phyloP scores from a whole-genome alignment of 495 filamentous ascomycete species.

The Penicillium chermesinum region DNA sequence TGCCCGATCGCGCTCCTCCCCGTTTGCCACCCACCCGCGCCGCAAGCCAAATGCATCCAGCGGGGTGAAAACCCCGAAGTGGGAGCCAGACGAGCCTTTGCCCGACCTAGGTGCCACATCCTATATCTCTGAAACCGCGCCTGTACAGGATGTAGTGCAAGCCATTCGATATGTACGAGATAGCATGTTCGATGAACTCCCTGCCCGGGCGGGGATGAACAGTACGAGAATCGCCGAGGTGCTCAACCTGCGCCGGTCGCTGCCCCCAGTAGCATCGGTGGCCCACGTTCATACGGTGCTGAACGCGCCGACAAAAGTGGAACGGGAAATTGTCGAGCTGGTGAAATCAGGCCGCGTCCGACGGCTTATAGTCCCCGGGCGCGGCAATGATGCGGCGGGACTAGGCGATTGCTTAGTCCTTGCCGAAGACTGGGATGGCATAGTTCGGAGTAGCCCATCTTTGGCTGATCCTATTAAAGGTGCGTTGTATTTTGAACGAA shows the following conservation, averaged over 20 bases:
- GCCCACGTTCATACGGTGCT: slow-evolving; percentile 67
- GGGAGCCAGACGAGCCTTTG: slow-evolving; percentile 41
- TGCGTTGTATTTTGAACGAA: slow-evolving; percentile 8
- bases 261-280: slow-evolving; percentile 67
- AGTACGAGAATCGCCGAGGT: slow-evolving; percentile 65
- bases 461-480: slow-evolving; percentile 49
- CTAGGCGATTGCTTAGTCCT: slow-evolving; percentile 70
- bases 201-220: slow-evolving; percentile 66
- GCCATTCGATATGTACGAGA: slow-evolving; percentile 56
- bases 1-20: slow-evolving; percentile 31
- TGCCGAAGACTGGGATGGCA: slow-evolving; percentile 53
- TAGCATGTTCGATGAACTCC: slow-evolving; percentile 66
- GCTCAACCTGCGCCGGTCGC: slow-evolving; percentile 56
- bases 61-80: slow-evolving; percentile 33
- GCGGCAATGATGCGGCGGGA: slow-evolving; percentile 53
- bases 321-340: slow-evolving; percentile 67
- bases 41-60: slow-evolving; percentile 47
- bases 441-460: slow-evolving; percentile 41
- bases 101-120: slow-evolving; percentile 36
- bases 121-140: slow-evolving; percentile 42
- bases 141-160: slow-evolving; percentile 57
- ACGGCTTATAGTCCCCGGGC: slow-evolving; percentile 60
- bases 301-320: slow-evolving; percentile 60
- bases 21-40: slow-evolving; percentile 51
- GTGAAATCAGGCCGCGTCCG: slow-evolving; percentile 54